A percentile compares a stretch with the other conserved stretches of the same genome.
phyloP scores from a whole-genome alignment of 2,329 filamentous ascomycete species.

The Aspergillus pseudoviridinutans region DNA sequence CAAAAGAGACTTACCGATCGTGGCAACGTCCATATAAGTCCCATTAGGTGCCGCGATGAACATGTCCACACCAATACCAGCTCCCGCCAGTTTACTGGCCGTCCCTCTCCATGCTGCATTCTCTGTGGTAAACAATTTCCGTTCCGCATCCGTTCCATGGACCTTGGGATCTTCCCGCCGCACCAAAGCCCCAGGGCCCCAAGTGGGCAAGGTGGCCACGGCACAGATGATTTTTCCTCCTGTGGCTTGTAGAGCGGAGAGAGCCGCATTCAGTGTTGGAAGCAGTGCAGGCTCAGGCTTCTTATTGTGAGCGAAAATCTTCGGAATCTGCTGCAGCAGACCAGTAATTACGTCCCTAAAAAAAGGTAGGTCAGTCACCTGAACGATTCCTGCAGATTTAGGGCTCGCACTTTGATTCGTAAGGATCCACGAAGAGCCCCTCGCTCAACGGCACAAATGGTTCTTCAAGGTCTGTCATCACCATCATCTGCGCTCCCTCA shows the following conservation, averaged over 20 bases:
- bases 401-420: constrained; percentile 68
- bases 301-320: constrained; percentile 81
- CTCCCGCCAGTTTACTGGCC: constrained; percentile 80
- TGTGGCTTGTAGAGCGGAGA: constrained; percentile 78
- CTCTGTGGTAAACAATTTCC: constrained; percentile 86
- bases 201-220: constrained; percentile 81
- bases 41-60: constrained; percentile 90
- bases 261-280: constrained; percentile 75
- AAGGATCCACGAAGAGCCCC: constrained; percentile 89
- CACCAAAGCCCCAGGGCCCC: constrained; percentile 80
- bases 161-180: constrained; percentile 85
- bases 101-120: constrained; percentile 83
- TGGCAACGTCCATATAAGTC: constrained; percentile 88
- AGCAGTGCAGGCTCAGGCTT: constrained; percentile 87
- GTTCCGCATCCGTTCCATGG: constrained; percentile 81
- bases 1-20: constrained; percentile 61
- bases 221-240: constrained; percentile 92
- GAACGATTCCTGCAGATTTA: neutral
- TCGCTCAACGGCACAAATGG: constrained; percentile 91
- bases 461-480: constrained; percentile 96
- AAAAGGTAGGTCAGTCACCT: constrained; percentile 21
- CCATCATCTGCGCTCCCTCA: constrained; percentile 92
- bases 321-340: constrained; percentile 78
- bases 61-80: constrained; percentile 86
- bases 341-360: constrained; percentile 70